Evolutionary conservation across 257 asterid species (phyloP).

Genomic region (Phtheirospermum japonicum): DNA sequence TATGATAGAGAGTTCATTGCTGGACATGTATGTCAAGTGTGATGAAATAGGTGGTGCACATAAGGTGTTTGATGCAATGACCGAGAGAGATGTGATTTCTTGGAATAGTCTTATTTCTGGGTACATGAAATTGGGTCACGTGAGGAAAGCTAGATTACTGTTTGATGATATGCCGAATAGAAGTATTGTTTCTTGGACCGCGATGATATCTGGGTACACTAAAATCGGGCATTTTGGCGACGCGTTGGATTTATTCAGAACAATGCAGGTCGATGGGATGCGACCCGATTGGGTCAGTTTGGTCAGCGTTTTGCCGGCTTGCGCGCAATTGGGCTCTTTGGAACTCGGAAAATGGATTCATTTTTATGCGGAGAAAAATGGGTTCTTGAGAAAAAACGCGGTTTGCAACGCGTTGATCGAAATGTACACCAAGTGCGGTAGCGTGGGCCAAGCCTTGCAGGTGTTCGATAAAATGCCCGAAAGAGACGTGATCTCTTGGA

Average conservation of each 20-base stretch:
- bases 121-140: slow-evolving; percentile 53
- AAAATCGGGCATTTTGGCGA: slow-evolving; percentile 49
- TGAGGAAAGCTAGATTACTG: slow-evolving; percentile 49
- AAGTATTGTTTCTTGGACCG: slow-evolving; percentile 68
- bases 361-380: slow-evolving; percentile 49
- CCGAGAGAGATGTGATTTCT: slow-evolving; percentile 61
- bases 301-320: slow-evolving; percentile 65
- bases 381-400: slow-evolving; percentile 44
- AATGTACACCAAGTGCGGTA: slow-evolving; percentile 83
- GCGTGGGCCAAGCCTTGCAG: slow-evolving; percentile 53
- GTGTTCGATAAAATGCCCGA: slow-evolving; percentile 46
- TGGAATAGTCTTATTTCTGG: slow-evolving; percentile 75
- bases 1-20: slow-evolving; percentile 44
- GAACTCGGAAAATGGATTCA: slow-evolving; percentile 82
- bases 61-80: slow-evolving; percentile 62
- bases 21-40: slow-evolving; percentile 73
- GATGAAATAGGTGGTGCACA: slow-evolving; percentile 46
- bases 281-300: slow-evolving; percentile 80
- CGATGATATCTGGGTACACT: slow-evolving; percentile 72
- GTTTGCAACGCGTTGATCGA: slow-evolving; percentile 75
- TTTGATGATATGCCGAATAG: slow-evolving; percentile 59
- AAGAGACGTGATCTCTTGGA: slow-evolving; percentile 75
- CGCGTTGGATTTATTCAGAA: slow-evolving; percentile 63
- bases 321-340: slow-evolving; percentile 69
- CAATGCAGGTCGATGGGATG: slow-evolving; percentile 65